Percentiles rank a stretch among this genome's conserved stretches.
These are phyloP conservation scores for Aurinia saxatilis DNA, from an alignment of 345 rosid genomes.

Conservation along the genomic window DNA sequence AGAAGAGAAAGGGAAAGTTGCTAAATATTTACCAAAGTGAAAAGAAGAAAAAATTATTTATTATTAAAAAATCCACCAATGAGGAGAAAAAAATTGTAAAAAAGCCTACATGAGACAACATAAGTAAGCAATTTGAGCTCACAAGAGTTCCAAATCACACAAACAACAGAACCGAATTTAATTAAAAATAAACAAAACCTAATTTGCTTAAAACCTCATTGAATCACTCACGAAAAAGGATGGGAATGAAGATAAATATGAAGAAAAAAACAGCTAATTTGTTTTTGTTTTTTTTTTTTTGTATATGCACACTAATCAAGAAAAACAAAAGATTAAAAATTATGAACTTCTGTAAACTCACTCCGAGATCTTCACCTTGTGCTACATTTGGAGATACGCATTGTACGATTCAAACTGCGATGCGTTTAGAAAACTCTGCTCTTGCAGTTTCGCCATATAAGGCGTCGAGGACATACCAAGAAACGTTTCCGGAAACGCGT, in stretches of 20 bases:
- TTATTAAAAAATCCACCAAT: not conserved
- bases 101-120: slow-evolving; percentile 10
- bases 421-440: slow-evolving; percentile 51
- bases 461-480: slow-evolving; percentile 46
- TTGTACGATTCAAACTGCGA: slow-evolving; percentile 50
- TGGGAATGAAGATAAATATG: not conserved
- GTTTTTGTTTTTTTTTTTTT: no score
- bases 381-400: slow-evolving; percentile 36
- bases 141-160: slow-evolving; percentile 11
- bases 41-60: not conserved
- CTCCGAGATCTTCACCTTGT: slow-evolving; percentile 21
- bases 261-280: not conserved
- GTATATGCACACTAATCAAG: slow-evolving; percentile 22
- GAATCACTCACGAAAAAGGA: slow-evolving; percentile 15
- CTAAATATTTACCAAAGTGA: not conserved
- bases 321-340: slow-evolving; percentile 3
- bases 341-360: slow-evolving; percentile 19
- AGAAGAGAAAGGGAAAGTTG: not conserved
- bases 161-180: not conserved
- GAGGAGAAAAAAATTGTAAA: not conserved
- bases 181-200: slow-evolving; percentile 1
- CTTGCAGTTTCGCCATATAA: slow-evolving; percentile 49
- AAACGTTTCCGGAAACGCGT: slow-evolving; percentile 32
- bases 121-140: slow-evolving; percentile 5
- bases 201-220: slow-evolving; percentile 14